A percentile compares a stretch with the other conserved stretches of the same genome.
These are phyloP conservation scores for Hibiscus trionum DNA, from an alignment of 345 rosid genomes.

Conservation along the genomic window DNA sequence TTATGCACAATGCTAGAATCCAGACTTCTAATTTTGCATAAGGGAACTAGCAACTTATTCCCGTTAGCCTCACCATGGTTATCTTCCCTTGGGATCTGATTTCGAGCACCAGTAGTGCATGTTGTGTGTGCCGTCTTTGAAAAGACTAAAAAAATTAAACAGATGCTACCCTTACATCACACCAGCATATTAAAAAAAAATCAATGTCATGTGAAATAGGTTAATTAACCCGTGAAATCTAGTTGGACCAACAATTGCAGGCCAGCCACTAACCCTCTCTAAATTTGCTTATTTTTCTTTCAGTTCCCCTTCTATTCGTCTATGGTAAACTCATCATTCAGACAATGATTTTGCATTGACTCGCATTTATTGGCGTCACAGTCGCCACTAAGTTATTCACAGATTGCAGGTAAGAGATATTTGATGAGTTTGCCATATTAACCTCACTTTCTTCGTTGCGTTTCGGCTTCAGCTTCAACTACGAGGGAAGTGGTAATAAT, in stretches of 20 bases:
- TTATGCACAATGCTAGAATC: too few species aligned
- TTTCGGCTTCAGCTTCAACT: background rate
- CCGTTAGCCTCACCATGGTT: too few species aligned
- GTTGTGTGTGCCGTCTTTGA: too few species aligned
- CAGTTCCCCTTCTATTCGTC: background rate
- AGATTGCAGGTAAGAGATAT: background rate
- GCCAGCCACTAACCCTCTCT: background rate
- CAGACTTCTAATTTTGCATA: too few species aligned
- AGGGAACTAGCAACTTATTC: too few species aligned
- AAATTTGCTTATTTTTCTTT: background rate
- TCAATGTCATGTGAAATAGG: conserved; percentile 3
- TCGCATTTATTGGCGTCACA: background rate
- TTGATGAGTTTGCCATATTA: background rate
- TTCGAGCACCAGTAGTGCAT: too few species aligned
- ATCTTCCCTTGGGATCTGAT: too few species aligned
- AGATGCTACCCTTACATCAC: too few species aligned
- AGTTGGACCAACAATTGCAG: background rate
- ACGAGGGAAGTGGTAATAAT: background rate
- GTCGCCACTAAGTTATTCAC: background rate
- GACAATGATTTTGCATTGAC: conserved; percentile 5
- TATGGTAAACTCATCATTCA: conserved; percentile 3
- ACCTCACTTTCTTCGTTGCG: background rate
- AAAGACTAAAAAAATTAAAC: too few species aligned
- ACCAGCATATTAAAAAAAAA: too few species aligned
- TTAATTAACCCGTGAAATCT: conserved; percentile 4